A percentile compares a stretch with the other conserved stretches of the same genome.
Evolutionary conservation across 148 eudicot genomes (phyloP).

Genomic region (Bassia scoparia): DNA sequence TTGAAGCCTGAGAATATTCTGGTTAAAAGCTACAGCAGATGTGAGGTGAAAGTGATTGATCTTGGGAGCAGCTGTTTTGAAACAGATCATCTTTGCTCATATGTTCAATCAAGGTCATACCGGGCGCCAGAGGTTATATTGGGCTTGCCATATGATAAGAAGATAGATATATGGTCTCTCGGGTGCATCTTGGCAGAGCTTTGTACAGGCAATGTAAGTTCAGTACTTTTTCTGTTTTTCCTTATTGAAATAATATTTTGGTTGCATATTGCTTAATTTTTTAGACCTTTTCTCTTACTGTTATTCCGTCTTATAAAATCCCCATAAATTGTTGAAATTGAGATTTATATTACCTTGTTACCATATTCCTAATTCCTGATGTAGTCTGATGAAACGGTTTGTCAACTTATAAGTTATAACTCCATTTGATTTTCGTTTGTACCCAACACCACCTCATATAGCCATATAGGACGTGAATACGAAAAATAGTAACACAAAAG

Average conservation of each 20-base stretch:
- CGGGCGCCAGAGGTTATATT: constrained; percentile 96
- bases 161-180: constrained; percentile 95
- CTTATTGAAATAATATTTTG: not conserved
- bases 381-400: not conserved
- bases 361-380: not conserved
- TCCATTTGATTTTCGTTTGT: too few species aligned
- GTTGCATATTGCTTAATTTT: not conserved
- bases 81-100: constrained; percentile 95
- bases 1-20: constrained; percentile 98
- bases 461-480: too few species aligned
- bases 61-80: constrained; percentile 99
- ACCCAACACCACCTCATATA: too few species aligned
- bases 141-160: constrained; percentile 89
- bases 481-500: too few species aligned
- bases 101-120: constrained; percentile 94
- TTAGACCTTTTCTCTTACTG: too few species aligned
- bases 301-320: not conserved
- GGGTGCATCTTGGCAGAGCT: constrained; percentile 99
- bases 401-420: too few species aligned
- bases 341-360: not conserved
- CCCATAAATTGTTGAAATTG: not conserved
- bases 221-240: not conserved
- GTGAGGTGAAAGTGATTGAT: constrained; percentile 98
- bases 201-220: constrained; percentile 94
- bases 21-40: constrained; percentile 97